Evolutionary conservation across 805 yeast species (phyloP).

Genomic region (Candida taoyuanica): DNA sequence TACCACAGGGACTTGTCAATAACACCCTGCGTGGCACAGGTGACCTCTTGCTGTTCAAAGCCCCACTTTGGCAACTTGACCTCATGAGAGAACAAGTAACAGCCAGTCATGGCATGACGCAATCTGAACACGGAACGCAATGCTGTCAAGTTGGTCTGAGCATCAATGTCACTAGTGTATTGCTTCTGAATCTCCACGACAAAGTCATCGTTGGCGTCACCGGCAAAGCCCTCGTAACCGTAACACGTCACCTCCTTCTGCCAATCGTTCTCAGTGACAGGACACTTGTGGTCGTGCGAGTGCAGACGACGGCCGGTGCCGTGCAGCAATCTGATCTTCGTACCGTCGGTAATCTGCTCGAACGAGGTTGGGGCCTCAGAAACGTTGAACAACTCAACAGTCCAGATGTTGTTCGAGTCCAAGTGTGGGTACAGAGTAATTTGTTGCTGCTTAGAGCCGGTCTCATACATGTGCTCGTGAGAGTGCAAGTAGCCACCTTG

Average conservation of each 20-base stretch:
- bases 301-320: slow-evolving; percentile 64
- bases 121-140: slow-evolving; percentile 67
- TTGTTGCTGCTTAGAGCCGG: slow-evolving; percentile 84
- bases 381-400: slow-evolving; percentile 60
- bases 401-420: slow-evolving; percentile 72
- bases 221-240: slow-evolving; percentile 71
- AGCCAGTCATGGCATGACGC: slow-evolving; percentile 75
- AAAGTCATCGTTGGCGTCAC: slow-evolving; percentile 84
- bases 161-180: slow-evolving; percentile 44
- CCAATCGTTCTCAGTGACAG: slow-evolving; percentile 74
- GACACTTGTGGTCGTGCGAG: slow-evolving; percentile 79
- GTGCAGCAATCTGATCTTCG: slow-evolving; percentile 67
- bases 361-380: slow-evolving; percentile 53
- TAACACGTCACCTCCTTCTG: slow-evolving; percentile 77
- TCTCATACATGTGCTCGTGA: slow-evolving; percentile 64
- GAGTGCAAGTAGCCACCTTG: slow-evolving; percentile 81
- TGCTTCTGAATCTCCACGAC: slow-evolving; percentile 64
- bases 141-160: slow-evolving; percentile 56
- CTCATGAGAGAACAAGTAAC: slow-evolving; percentile 71
- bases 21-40: slow-evolving; percentile 69
- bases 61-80: slow-evolving; percentile 80
- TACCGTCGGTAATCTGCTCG: slow-evolving; percentile 60
- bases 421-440: slow-evolving; percentile 74
- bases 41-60: slow-evolving; percentile 79
- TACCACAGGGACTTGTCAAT: slow-evolving; percentile 63